These are phyloP conservation scores for Fraxinus cuspidata DNA, from an alignment of 257 asterid genomes.

Conservation along the genomic window DNA sequence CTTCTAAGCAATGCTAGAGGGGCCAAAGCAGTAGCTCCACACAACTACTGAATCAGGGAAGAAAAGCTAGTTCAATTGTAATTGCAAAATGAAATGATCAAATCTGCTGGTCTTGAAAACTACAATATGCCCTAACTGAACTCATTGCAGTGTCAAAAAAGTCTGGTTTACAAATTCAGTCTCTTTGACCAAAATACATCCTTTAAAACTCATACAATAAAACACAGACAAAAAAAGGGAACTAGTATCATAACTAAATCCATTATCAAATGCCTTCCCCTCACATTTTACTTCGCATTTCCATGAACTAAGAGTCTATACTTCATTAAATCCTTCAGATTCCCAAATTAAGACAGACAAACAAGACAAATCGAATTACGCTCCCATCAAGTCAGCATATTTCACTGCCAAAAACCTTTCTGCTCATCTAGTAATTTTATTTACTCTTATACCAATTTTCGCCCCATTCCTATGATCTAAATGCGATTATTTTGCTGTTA, in stretches of 20 bases:
- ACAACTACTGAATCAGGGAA: neutral
- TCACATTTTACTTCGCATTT: too few relatives aligned
- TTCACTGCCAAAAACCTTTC: neutral
- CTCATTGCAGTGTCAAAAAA: neutral
- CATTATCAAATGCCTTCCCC: too few relatives aligned
- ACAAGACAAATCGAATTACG: too few relatives aligned
- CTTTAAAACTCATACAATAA: too few relatives aligned
- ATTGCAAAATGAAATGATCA: neutral
- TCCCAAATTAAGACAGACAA: neutral
- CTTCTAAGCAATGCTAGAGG: too few relatives aligned
- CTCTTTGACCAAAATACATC: too few relatives aligned
- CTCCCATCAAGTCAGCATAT: neutral
- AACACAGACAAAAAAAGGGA: too few relatives aligned
- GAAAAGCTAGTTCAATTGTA: neutral
- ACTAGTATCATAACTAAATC: too few relatives aligned
- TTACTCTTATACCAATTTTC: neutral
- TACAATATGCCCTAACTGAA: neutral
- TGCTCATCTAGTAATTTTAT: neutral
- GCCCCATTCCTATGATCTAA: neutral
- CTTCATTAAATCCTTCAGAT: neutral
- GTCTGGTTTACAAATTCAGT: too few relatives aligned
- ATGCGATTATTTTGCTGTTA: neutral
- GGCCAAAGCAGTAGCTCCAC: too few relatives aligned
- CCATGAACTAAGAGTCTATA: too few relatives aligned
- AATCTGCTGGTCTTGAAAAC: neutral